Conservation (phyloP, 2,329 filamentous ascomycete genomes). For the Botrytis elliptica region DNA sequence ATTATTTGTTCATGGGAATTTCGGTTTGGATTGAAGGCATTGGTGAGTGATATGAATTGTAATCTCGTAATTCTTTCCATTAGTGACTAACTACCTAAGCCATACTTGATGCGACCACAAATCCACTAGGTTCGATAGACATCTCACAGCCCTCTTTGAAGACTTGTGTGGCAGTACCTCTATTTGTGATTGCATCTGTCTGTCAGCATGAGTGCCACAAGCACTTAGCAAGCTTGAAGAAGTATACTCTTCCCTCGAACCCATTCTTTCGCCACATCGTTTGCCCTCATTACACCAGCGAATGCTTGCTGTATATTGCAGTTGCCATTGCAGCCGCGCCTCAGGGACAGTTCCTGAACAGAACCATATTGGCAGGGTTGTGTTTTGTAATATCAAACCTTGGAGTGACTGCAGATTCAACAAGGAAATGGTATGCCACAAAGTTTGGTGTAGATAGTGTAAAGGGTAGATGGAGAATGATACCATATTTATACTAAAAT, state of each 20-base stretch:
- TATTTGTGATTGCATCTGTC: constrained; percentile 68
- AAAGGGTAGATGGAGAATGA: constrained; percentile 68
- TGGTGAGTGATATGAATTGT: constrained; percentile 48
- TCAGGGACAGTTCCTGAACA: constrained; percentile 62
- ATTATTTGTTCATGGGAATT: constrained; percentile 72
- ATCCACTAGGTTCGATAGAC: constrained; percentile 22
- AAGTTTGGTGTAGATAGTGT: constrained; percentile 71
- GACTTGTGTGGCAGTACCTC: constrained; percentile 53
- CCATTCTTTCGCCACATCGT: constrained; percentile 71
- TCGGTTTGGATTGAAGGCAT: constrained; percentile 83
- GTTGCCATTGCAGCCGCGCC: constrained; percentile 75
- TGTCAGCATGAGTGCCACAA: constrained; percentile 74
- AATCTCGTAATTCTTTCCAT: neutral
- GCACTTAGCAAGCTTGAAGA: constrained; percentile 68
- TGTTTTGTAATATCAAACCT: constrained; percentile 78
- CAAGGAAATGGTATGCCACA: constrained; percentile 72
- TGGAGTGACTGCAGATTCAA: constrained; percentile 75
- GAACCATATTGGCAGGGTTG: constrained; percentile 67
- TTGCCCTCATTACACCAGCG: constrained; percentile 89
- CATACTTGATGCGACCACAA: constrained; percentile 23
- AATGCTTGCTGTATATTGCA: constrained; percentile 80
- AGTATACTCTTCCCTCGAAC: constrained; percentile 77
- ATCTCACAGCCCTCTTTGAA: constrained; percentile 44
- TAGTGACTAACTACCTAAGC: constrained; percentile 32
- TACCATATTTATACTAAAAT: constrained; percentile 63